Evolutionary conservation across 2,329 filamentous ascomycete species (phyloP).

Genomic region (Saccharata proteae): DNA sequence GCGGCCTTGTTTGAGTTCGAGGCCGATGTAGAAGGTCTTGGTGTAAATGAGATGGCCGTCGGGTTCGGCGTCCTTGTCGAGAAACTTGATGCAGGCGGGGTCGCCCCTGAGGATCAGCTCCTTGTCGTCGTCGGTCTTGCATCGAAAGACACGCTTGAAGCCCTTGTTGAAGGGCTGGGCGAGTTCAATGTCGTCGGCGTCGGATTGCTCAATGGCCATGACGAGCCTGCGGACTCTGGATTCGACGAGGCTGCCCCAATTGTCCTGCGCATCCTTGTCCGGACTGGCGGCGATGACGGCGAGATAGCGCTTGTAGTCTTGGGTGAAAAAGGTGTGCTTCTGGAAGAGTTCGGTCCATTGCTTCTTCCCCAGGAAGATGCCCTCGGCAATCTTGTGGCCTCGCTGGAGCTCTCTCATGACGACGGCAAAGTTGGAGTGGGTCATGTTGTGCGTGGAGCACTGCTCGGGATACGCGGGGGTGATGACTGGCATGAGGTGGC

Average conservation of each 20-base stretch:
- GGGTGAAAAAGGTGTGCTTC: constrained; percentile 87
- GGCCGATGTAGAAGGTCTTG: constrained; percentile 86
- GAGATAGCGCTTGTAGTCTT: constrained; percentile 91
- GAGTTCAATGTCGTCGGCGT: constrained; percentile 55
- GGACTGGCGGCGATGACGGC: constrained; percentile 73
- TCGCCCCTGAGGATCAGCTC: constrained; percentile 51
- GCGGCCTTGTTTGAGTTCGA: constrained; percentile 61
- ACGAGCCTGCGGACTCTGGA: constrained; percentile 85
- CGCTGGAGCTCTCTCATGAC: constrained; percentile 74
- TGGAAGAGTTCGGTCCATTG: constrained; percentile 81
- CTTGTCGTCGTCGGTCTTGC: constrained; percentile 48
- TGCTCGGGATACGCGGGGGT: constrained; percentile 95
- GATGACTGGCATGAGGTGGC: constrained; percentile 94
- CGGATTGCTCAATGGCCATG: constrained; percentile 66
- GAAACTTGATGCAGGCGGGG: constrained; percentile 47
- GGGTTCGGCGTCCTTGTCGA: constrained; percentile 36
- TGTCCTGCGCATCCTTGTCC: constrained; percentile 70
- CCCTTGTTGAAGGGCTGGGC: constrained; percentile 90
- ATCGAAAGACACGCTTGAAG: constrained; percentile 71
- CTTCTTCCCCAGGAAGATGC: constrained; percentile 64
- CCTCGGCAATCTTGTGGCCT: constrained; percentile 63
- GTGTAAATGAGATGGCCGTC: constrained; percentile 55
- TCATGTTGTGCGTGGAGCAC: constrained; percentile 94
- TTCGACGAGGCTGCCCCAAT: constrained; percentile 86
- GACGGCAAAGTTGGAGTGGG: constrained; percentile 69